phyloP scores from a whole-genome alignment of 768 basidiomycete genomes.

The Tylopilus sp. region DNA sequence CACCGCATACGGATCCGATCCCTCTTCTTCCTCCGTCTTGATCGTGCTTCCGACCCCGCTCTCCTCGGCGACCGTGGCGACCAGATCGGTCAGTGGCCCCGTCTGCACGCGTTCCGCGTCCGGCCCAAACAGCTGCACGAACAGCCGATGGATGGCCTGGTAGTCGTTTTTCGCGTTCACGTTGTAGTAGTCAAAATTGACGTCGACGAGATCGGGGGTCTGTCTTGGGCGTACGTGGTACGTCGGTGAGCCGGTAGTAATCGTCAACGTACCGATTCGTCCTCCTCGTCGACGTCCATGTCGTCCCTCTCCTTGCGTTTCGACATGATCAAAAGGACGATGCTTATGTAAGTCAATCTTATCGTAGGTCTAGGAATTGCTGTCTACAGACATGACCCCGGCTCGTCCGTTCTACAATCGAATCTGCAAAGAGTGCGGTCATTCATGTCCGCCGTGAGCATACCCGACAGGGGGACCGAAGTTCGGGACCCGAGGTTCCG shows the following conservation, averaged over 20 bases:
- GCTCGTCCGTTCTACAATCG: too few species aligned
- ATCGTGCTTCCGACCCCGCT: slow-evolving; percentile 82
- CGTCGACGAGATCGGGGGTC: slow-evolving; percentile 22
- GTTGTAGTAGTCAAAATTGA: slow-evolving; percentile 86
- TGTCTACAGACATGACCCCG: too few species aligned
- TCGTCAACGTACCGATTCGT: slow-evolving; percentile 43
- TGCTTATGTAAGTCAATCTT: too few species aligned
- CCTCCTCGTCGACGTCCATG: slow-evolving; percentile 36
- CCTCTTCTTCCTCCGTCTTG: slow-evolving; percentile 65
- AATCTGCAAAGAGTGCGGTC: too few species aligned
- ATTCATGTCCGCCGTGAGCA: too few species aligned
- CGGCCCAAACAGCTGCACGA: slow-evolving; percentile 61
- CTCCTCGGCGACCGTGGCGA: slow-evolving; percentile 70
- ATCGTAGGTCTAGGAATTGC: too few species aligned
- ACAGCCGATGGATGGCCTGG: slow-evolving; percentile 75
- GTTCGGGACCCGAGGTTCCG: too few species aligned
- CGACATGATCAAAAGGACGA: slow-evolving; percentile 41
- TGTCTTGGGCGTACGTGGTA: slow-evolving; percentile 8
- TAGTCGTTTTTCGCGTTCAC: slow-evolving; percentile 80
- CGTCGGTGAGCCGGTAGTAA: background rate
- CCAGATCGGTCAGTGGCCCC: slow-evolving; percentile 74
- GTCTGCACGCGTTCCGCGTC: slow-evolving; percentile 74
- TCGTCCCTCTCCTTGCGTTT: slow-evolving; percentile 52
- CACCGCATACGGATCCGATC: slow-evolving; percentile 77
- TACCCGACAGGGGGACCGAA: too few species aligned